Evolutionary conservation across 345 rosid species (phyloP).

Genomic region (Raphanus sativus): DNA sequence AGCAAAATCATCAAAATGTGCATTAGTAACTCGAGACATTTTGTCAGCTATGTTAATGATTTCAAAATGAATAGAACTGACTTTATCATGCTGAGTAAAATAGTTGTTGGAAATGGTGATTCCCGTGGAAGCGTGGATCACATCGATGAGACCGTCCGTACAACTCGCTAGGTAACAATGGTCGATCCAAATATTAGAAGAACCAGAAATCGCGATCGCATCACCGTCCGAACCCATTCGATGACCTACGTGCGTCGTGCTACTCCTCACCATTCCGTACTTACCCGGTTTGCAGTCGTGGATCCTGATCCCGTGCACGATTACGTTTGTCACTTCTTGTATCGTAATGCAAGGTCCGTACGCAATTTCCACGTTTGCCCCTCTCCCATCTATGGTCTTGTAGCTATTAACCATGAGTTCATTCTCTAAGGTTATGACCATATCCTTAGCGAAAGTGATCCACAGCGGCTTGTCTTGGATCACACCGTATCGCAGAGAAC

Average conservation of each 20-base stretch:
- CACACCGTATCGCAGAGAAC: constrained; percentile 57
- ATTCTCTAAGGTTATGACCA: constrained; percentile 67
- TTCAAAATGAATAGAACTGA: constrained; percentile 13
- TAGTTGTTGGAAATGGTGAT: constrained; percentile 85
- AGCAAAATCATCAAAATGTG: neutral
- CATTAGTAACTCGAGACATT: neutral
- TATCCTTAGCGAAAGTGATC: constrained; percentile 75
- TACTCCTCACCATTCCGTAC: constrained; percentile 45
- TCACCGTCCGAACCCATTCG: constrained; percentile 81
- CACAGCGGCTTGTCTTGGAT: constrained; percentile 65
- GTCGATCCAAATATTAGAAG: constrained; percentile 84
- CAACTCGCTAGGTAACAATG: constrained; percentile 71
- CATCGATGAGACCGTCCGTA: constrained; percentile 80
- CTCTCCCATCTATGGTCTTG: constrained; percentile 91
- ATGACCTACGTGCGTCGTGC: constrained; percentile 47
- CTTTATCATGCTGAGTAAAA: constrained; percentile 80
- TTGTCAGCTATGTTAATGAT: neutral
- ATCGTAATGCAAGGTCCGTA: constrained; percentile 78
- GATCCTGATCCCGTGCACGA: constrained; percentile 79
- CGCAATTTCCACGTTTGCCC: constrained; percentile 72
- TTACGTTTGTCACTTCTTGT: constrained; percentile 70
- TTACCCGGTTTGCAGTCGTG: constrained; percentile 80
- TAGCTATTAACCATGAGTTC: constrained; percentile 83
- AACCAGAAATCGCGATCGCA: constrained; percentile 58
- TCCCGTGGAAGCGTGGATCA: constrained; percentile 75